A percentile compares a stretch with the other conserved stretches of the same genome.
phyloP scores from a whole-genome alignment of 345 rosid genomes.

The Syzygium aromaticum region DNA sequence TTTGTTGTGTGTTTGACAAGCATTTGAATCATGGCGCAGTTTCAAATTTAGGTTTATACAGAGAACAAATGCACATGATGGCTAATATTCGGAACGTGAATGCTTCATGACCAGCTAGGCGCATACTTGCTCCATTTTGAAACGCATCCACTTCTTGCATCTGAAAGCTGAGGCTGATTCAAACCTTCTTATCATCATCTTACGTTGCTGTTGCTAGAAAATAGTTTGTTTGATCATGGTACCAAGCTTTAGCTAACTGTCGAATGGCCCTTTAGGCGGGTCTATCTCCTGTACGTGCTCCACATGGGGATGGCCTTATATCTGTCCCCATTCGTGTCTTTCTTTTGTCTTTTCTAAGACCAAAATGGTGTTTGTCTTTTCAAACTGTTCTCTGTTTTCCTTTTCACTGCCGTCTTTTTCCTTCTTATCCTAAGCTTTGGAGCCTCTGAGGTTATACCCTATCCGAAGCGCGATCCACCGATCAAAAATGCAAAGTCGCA shows the following conservation, averaged over 20 bases:
- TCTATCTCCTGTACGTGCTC: background rate
- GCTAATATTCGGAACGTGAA: background rate
- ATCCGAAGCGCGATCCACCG: slow-evolving; percentile 9
- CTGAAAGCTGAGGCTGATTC: background rate
- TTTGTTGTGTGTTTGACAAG: background rate
- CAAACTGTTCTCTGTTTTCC: background rate
- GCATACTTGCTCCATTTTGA: background rate
- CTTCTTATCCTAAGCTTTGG: background rate
- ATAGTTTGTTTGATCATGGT: background rate
- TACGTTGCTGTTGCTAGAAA: background rate
- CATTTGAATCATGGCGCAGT: background rate
- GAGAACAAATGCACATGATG: background rate
- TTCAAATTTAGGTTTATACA: background rate
- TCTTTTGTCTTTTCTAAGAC: background rate
- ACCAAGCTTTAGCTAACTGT: background rate
- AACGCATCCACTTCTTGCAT: background rate
- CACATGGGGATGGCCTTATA: background rate
- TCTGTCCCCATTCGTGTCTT: background rate
- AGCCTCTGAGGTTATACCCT: background rate
- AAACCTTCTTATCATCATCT: background rate
- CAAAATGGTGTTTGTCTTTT: background rate
- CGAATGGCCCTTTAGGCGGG: background rate
- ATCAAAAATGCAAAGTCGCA: slow-evolving; percentile 5
- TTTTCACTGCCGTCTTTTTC: background rate
- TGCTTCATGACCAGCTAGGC: background rate